phyloP scores from a whole-genome alignment of 805 yeast species.

The Schwanniomyces occidentalis region DNA sequence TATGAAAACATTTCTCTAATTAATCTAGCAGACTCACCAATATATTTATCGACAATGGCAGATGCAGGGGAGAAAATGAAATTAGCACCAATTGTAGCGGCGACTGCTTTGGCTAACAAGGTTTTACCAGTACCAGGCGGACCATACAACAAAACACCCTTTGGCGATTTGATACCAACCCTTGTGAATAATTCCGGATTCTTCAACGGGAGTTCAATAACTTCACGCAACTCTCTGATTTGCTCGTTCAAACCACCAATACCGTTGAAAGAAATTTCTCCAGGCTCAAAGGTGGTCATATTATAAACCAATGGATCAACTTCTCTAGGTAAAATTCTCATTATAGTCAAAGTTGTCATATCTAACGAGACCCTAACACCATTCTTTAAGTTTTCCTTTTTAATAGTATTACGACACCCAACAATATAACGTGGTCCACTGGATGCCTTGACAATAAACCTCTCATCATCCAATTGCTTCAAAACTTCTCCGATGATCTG shows the following conservation, averaged over 20 bases:
- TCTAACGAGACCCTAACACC: conserved; percentile 97
- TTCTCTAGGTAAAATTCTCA: conserved; percentile 96
- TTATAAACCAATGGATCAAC: conserved; percentile 97
- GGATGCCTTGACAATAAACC: conserved; percentile 93
- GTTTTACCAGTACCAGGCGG: conserved; percentile 99
- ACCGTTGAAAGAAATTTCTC: conserved; percentile 89
- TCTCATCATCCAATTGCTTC: conserved; percentile 91
- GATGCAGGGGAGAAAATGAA: conserved; percentile 98
- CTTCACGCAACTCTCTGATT: conserved; percentile 94
- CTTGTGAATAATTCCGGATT: conserved; percentile 94
- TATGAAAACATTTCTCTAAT: conserved; percentile 98
- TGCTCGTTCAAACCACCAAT: conserved; percentile 97
- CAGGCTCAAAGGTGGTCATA: conserved; percentile 98
- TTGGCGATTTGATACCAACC: conserved; percentile 98
- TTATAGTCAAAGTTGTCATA: conserved; percentile 95
- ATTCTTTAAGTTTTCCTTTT: conserved; percentile 77
- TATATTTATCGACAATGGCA: conserved; percentile 96
- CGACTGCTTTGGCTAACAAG: conserved; percentile 93
- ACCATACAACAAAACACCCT: conserved; percentile 94
- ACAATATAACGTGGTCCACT: conserved; percentile 98
- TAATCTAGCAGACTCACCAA: conserved; percentile 95
- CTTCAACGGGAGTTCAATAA: conserved; percentile 93
- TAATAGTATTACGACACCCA: conserved; percentile 93
- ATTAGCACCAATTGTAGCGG: conserved; percentile 97
- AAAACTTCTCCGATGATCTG: conserved; percentile 96